Evolutionary conservation across 2,329 filamentous ascomycete species (phyloP).

Genomic region (Colletotrichum sidae): DNA sequence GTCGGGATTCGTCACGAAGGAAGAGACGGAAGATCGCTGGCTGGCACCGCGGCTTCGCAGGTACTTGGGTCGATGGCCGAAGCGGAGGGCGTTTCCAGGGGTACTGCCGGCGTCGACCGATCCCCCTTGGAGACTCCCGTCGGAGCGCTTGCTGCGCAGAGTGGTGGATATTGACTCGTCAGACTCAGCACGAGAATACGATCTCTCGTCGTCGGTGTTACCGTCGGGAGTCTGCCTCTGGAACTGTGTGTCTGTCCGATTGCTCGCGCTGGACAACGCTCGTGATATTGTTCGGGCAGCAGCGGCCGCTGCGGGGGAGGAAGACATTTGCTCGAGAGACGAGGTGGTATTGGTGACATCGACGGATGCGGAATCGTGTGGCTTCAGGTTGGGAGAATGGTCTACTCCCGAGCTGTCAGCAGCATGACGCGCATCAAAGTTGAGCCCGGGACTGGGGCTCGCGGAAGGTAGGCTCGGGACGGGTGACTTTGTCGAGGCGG

Average conservation of each 20-base stretch:
- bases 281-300: constrained; percentile 65
- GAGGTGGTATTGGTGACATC: constrained; percentile 58
- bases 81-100: constrained; percentile 59
- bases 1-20: constrained; percentile 66
- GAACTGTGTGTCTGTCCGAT: constrained; percentile 41
- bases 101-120: constrained; percentile 59
- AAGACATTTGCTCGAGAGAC: constrained; percentile 64
- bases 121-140: constrained; percentile 45
- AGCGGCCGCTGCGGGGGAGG: constrained; percentile 67
- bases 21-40: constrained; percentile 71
- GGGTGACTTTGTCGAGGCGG: constrained; percentile 48
- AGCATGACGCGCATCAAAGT: constrained; percentile 12
- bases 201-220: constrained; percentile 43
- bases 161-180: constrained; percentile 41
- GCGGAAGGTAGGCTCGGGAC: constrained; percentile 44
- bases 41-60: constrained; percentile 68
- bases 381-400: constrained; percentile 32
- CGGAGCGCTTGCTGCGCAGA: constrained; percentile 48
- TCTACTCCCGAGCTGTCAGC: constrained; percentile 8
- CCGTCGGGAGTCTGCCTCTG: constrained; percentile 39
- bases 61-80: constrained; percentile 65
- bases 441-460: constrained; percentile 36
- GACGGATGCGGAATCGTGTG: constrained; percentile 42
- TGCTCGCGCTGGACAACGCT: constrained; percentile 59
- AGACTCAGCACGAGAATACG: constrained; percentile 46